A percentile compares a stretch with the other conserved stretches of the same genome.
Conservation (phyloP, 2,329 filamentous ascomycete species). For the Phoma sp. region DNA sequence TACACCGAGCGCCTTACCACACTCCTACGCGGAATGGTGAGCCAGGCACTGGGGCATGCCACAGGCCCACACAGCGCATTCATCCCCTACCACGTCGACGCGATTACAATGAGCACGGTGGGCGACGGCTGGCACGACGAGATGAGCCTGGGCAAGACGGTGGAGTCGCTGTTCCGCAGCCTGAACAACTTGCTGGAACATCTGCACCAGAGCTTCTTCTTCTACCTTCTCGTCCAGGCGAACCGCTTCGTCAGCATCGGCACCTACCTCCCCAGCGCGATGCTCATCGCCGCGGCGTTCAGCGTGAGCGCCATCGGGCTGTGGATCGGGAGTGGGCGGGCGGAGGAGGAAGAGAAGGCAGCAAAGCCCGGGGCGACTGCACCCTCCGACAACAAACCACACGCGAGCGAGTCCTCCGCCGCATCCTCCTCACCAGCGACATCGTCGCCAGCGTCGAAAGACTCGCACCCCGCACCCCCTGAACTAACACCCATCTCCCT, state of each 20-base stretch:
- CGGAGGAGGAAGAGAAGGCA: slow-evolving; percentile 1
- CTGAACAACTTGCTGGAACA: slow-evolving; percentile 97
- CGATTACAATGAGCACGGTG: slow-evolving; percentile 88
- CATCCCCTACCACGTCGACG: slow-evolving; percentile 97
- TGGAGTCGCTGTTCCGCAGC: slow-evolving; percentile 90
- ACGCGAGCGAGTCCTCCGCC: slow-evolving; percentile 22
- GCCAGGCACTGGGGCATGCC: slow-evolving; percentile 85
- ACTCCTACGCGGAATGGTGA: slow-evolving; percentile 90
- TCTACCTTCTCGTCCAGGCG: slow-evolving; percentile 90
- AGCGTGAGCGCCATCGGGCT: slow-evolving; percentile 92
- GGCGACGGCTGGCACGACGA: slow-evolving; percentile 96
- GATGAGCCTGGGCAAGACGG: slow-evolving; percentile 87
- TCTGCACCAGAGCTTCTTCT: slow-evolving; percentile 98
- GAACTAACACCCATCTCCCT: slow-evolving; percentile 4
- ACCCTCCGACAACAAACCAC: slow-evolving; percentile 23
- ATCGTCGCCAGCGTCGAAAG: slow-evolving; percentile 51
- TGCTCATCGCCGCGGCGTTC: slow-evolving; percentile 93
- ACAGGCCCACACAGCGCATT: slow-evolving; percentile 93
- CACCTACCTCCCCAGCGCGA: slow-evolving; percentile 96
- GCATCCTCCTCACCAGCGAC: slow-evolving; percentile 3
- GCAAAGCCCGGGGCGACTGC: neutral
- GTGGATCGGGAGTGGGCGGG: slow-evolving; percentile 84
- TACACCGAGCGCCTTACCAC: slow-evolving; percentile 85
- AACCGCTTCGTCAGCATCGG: slow-evolving; percentile 97
- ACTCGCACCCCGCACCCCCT: neutral